Conservation (phyloP, 176 grass and related monocot species). For the Zea luxurians region DNA sequence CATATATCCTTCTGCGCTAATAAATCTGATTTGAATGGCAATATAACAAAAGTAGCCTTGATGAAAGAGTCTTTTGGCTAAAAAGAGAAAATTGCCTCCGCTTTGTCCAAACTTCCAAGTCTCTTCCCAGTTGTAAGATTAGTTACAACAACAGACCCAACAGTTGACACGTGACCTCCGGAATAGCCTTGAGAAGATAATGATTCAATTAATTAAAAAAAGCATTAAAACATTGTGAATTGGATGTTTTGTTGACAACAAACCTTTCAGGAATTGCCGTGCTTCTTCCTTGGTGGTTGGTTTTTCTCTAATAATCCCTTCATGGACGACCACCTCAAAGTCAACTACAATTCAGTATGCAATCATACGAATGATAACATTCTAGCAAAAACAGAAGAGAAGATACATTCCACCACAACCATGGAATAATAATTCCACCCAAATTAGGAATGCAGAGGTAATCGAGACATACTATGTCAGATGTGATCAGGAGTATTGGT, state of each 20-base stretch:
- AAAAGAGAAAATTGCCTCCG: slow-evolving; percentile 57
- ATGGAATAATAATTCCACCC: neutral
- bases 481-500: slow-evolving; percentile 80
- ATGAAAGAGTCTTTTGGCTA: neutral
- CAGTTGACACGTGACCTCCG: slow-evolving; percentile 85
- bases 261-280: slow-evolving; percentile 90
- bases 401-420: slow-evolving; percentile 20
- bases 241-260: neutral
- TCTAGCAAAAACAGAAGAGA: slow-evolving; percentile 11
- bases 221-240: slow-evolving; percentile 21
- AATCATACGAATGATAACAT: slow-evolving; percentile 38
- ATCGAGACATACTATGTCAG: slow-evolving; percentile 84
- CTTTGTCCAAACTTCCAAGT: slow-evolving; percentile 73
- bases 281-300: slow-evolving; percentile 93
- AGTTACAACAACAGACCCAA: slow-evolving; percentile 79
- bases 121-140: slow-evolving; percentile 85
- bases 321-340: slow-evolving; percentile 93
- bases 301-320: slow-evolving; percentile 97
- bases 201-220: slow-evolving; percentile 8
- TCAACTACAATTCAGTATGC: slow-evolving; percentile 63
- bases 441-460: slow-evolving; percentile 10
- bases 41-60: neutral
- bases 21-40: neutral
- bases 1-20: neutral
- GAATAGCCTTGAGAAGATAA: slow-evolving; percentile 67